Evolutionary conservation across 306 rosid species (phyloP).

Genomic region (Pterocarpus santalinus): DNA sequence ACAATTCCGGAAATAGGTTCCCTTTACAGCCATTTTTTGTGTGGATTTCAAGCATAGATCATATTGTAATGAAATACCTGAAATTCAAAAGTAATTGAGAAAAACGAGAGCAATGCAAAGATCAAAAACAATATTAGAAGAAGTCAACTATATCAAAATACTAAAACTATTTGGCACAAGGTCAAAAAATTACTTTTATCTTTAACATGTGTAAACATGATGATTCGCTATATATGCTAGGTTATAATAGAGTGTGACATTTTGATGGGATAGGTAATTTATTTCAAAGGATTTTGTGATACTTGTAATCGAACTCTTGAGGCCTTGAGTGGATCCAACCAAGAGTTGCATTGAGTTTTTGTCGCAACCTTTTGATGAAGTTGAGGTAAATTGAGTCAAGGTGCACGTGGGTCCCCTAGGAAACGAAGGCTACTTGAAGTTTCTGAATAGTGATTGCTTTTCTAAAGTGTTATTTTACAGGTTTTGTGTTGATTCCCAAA

Average conservation of each 20-base stretch:
- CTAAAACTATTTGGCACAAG: constrained; percentile 6
- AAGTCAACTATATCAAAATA: constrained; percentile 2
- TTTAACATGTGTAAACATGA: neutral
- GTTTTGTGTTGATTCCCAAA: neutral
- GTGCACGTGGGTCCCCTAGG: constrained; percentile 4
- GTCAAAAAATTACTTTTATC: constrained; percentile 3
- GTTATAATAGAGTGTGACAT: constrained; percentile 7
- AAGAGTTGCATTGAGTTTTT: neutral
- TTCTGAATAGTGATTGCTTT: neutral
- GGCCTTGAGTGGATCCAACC: constrained; percentile 6
- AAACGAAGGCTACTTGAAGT: neutral
- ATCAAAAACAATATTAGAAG: neutral
- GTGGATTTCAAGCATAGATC: constrained; percentile 22
- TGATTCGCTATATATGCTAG: neutral
- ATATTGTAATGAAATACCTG: neutral
- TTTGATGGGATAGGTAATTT: constrained; percentile 6
- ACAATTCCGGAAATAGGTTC: constrained; percentile 35
- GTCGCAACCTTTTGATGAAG: neutral
- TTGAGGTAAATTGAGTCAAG: constrained; percentile 1
- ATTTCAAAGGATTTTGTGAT: neutral
- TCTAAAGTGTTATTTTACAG: neutral
- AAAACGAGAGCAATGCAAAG: neutral
- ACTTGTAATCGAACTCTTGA: constrained; percentile 3
- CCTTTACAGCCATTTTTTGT: constrained; percentile 17
- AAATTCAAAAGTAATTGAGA: neutral